Base-by-base conservation (phyloP, 306 rosid genomes). In the Acacia confusa region DNA sequence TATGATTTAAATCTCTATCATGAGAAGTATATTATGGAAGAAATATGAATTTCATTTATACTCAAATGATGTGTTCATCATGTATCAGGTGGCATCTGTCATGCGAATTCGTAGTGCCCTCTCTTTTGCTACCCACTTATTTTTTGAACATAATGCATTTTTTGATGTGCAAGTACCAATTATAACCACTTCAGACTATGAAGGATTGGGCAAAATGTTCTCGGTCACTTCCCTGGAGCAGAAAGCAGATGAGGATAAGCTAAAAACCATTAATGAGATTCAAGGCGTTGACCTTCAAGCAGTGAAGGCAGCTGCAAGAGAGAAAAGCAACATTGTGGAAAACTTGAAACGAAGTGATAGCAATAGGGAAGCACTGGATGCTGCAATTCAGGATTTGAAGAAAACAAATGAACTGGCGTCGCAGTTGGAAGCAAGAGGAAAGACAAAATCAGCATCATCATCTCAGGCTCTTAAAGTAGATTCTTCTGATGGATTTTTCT, bases 281-380 rank as follows among this genome's bases (percentile, higher is more conserved):
- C 95, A 85, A 63, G 91, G 89, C 57, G 75, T 90, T 78, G 80
- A 72, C 76, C 92, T 88, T 74, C 97, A 92, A 74, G 79, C 32
- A 66, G 77, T 93, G 32, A 88, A 91, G 91, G 89, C 86, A 60
- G 91, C 98, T 74, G 85, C 81, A 28, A 63, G 72, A 74, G 98
- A 92, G 86, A 96, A 96, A 82, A 85, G 86, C 83, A 91, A 79
- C 53, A 48, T 85, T 30, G 84, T 96, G 13, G 97, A 91, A 77
- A 87, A 86, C 77, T 91, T 93, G 60, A 84, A 88, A 83, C 89
- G 97, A 82, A 96, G 78, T 27, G 95, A 92, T 60, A 94, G 99
- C 86, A 90, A 96, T 48, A 87, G 78, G 82, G 98, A 96, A 89
- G 97, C 97, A 27, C 82, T 92, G 73, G 83, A 64, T 17, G 92